A percentile compares a stretch with the other conserved stretches of the same genome.
phyloP scores from a whole-genome alignment of 2,329 filamentous ascomycete species.

The Emydomyces testavorans region DNA sequence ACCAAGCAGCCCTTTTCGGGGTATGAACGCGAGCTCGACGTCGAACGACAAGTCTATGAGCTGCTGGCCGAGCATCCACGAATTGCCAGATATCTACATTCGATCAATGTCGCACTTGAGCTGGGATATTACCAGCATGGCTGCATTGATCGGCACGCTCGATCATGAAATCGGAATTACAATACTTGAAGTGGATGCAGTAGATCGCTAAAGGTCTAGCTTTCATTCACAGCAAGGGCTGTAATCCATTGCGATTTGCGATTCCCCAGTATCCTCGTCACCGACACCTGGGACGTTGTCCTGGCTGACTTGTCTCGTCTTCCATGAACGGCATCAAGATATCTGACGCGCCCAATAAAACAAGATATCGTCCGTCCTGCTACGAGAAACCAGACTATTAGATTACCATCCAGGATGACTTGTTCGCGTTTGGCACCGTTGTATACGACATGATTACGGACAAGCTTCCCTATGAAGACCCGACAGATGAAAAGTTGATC shows the following conservation, averaged over 20 bases:
- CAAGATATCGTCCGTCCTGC: constrained; percentile 6
- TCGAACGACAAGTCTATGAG: constrained; percentile 7
- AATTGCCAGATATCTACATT: constrained; percentile 5
- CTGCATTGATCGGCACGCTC: constrained; percentile 4
- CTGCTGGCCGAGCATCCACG: constrained; percentile 7
- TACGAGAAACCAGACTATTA: constrained; percentile 4
- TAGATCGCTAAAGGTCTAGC: constrained; percentile 6
- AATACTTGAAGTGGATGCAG: constrained; percentile 5
- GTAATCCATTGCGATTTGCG: constrained; percentile 10
- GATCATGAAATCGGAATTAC: constrained; percentile 2
- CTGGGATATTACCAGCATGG: constrained; percentile 9
- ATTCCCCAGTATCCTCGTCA: constrained; percentile 3
- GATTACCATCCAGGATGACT: constrained; percentile 5
- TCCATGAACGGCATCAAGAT: constrained; percentile 7
- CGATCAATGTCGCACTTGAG: not conserved
- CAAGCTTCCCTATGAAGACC: too few species aligned
- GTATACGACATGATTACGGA: too few species aligned
- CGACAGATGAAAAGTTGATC: too few species aligned
- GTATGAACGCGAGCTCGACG: constrained; percentile 1
- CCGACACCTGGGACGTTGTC: constrained; percentile 7
- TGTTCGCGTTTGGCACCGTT: too few species aligned
- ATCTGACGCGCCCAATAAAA: not conserved
- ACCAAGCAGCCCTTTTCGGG: constrained; percentile 3
- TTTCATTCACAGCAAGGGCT: constrained; percentile 5
- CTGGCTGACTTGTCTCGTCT: constrained; percentile 7